Evolutionary conservation across 1,139 yeast genomes (phyloP), one percentile per base, ranked within the genome.

Genomic region (Keqinozyma sinolaborantium): DNA sequence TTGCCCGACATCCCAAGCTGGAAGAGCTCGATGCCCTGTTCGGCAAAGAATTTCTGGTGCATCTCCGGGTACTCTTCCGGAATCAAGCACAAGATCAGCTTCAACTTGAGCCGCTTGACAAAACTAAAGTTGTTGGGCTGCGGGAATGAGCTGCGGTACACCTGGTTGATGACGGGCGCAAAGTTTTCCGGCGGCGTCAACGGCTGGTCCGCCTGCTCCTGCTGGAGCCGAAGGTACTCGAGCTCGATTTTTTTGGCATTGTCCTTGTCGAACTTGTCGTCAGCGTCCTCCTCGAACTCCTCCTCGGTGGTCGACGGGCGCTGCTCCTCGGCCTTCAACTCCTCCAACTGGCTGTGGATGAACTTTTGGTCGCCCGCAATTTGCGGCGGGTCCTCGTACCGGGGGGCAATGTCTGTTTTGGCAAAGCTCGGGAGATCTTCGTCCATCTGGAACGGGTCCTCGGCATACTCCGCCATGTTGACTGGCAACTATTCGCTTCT

Each of bases 1-100:
- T 92, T 92, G 5, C 98, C 98, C 16, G 95, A 82, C 80, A 92
- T 77, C 3, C 97, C 97, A 27, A 90, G 78, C 56, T 88, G 97
- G 50, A 82, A 86, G 28, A 90, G 64, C 44, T 73, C 60, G 31
- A 92, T 87, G 15, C 70, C 70, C 30, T 87, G 70, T 25, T 68
- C 62, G 27, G 69, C 53, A 34, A 86, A 61, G 50, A 86, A 88
- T 32, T 76, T 76, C 24, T 56, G 45, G 51, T 90, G 88, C 42
- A 83, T 84, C 20, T 66, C 71, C 0, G 98, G 97, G 48, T 90
- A 90, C 23, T 83, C 90, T 51, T 92, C 98, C 0, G 97, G 95
- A 11, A 92, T 85, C 32, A 92, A 68, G 39, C 95, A 87, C 38
- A 92, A 60, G 4, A 92, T 76, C 12, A 94, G 79, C 51, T 82